Base-by-base conservation (phyloP, 352 stramenopile species). In the Hyaloperonospora brassicae region DNA sequence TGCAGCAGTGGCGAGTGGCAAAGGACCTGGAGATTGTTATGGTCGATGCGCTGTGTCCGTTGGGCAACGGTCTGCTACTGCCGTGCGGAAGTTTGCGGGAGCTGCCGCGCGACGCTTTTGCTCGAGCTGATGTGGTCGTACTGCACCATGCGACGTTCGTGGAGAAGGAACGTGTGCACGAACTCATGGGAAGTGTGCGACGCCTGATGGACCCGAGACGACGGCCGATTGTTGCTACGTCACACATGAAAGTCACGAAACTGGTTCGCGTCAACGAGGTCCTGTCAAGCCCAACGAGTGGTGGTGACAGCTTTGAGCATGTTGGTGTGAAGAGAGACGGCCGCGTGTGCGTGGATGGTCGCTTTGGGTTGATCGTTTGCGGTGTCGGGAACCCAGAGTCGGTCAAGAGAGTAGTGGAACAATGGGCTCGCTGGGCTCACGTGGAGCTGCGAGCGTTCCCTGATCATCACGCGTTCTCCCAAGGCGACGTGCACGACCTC, bases 1-100 rank as follows among this genome's bases (percentile, higher is more conserved):
- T 89, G 35, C 78, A 89, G 66, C 78, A 89, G 62, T 89, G 75
- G 73, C 56, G 58, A 31, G 68, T 89, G 25, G 43, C 52, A 1
- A 84, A 78, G 47, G 72, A 87, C 44, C 41, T 89, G 13, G 76
- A 89, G 48, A 71, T 89, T 50, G 72, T 89, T 22, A 87, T 86
- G 76, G 52, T 89, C 43, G 76, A 89, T 31, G 73, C 72, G 23
- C 55, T 87, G 31, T 70, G 83, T 59, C 73, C 78, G 13, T 79
- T 86, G 42, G 76, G 78, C n/a, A 89, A 89, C 31, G 73, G 76
- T 0, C 50, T 61, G 17, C 27, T 89, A 23, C 57, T 89, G 10
- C 78, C 78, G 8, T 63, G 60, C 24, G 78, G 78, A 1, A 86
- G 76, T 54, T 49, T 87, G 14, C 73, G 78, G 1, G 78, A 89